Evolutionary conservation across 2,329 filamentous ascomycete species (phyloP).

Genomic region (Fusarium metavorans): DNA sequence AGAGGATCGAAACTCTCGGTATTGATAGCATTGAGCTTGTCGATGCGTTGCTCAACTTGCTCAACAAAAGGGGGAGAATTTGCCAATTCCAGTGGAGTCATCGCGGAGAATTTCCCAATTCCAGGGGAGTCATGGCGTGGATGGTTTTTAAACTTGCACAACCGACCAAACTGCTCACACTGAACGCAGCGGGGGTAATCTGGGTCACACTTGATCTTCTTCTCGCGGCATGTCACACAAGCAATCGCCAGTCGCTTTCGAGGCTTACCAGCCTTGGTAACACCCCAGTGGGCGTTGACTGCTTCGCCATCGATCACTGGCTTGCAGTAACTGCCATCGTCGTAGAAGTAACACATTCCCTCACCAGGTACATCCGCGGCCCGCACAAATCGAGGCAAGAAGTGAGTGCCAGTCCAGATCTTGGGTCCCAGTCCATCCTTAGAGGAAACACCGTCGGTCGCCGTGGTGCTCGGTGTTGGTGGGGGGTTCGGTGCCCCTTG

Average conservation of each 20-base stretch:
- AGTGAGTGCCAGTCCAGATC: conserved; percentile 77
- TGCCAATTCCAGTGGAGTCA: no score
- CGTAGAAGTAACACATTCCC: conserved; percentile 86
- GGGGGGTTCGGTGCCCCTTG: conserved; percentile 44
- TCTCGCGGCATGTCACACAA: conserved; percentile 93
- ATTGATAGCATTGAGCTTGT: no score
- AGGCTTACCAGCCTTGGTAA: conserved; percentile 94
- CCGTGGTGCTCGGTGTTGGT: conserved; percentile 46
- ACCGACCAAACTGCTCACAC: conserved; percentile 89
- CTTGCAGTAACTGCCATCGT: conserved; percentile 85
- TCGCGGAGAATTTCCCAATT: no score
- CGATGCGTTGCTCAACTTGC: no score
- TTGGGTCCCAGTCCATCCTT: conserved; percentile 75
- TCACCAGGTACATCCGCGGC: conserved; percentile 79
- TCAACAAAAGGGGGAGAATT: no score
- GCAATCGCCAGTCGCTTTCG: conserved; percentile 91
- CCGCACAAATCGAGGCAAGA: conserved; percentile 73
- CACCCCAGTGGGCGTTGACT: conserved; percentile 92
- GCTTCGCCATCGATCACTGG: conserved; percentile 86
- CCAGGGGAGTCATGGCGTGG: no score
- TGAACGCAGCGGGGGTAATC: conserved; percentile 89
- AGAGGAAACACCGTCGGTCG: conserved; percentile 58
- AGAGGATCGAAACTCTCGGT: no score
- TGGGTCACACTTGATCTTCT: conserved; percentile 97
- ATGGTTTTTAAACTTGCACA: conserved; percentile 78